A percentile compares a stretch with the other conserved stretches of the same genome.
phyloP scores from a whole-genome alignment of 2,329 filamentous ascomycete species.

The Lecanicillium sp. region DNA sequence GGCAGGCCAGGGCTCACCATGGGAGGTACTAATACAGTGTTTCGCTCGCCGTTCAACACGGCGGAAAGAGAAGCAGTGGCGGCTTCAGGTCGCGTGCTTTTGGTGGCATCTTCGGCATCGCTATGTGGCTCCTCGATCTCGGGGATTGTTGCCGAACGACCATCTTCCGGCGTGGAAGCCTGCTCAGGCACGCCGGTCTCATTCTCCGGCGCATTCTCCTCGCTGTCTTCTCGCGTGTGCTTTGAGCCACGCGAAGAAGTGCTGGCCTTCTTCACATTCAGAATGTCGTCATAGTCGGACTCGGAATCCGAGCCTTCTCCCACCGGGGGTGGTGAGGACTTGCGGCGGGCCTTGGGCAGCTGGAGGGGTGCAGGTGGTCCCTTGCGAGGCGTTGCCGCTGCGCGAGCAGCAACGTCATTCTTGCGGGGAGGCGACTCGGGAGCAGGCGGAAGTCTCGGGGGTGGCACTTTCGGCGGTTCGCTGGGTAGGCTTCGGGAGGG shows the following conservation, averaged over 20 bases:
- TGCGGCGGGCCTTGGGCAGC: slow-evolving; percentile 37
- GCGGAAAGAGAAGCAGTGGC: slow-evolving; percentile 47
- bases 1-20: slow-evolving; percentile 57
- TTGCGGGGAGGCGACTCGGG: slow-evolving; percentile 38
- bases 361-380: slow-evolving; percentile 80
- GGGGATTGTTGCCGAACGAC: background rate
- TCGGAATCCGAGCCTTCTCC: slow-evolving; percentile 61
- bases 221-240: slow-evolving; percentile 71
- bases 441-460: slow-evolving; percentile 42
- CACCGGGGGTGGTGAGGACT: slow-evolving; percentile 17
- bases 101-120: background rate
- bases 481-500: slow-evolving; percentile 51
- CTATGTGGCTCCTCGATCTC: background rate
- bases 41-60: slow-evolving; percentile 38
- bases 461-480: slow-evolving; percentile 45
- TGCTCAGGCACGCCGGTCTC: background rate
- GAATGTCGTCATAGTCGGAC: slow-evolving; percentile 76
- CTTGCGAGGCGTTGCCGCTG: slow-evolving; percentile 58
- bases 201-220: background rate
- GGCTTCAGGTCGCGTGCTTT: slow-evolving; percentile 26
- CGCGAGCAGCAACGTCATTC: slow-evolving; percentile 35
- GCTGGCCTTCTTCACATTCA: slow-evolving; percentile 61
- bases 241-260: slow-evolving; percentile 64
- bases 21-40: slow-evolving; percentile 32
- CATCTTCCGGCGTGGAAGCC: background rate